Evolutionary conservation across 2,329 filamentous ascomycete genomes (phyloP).

Genomic region (Alternaria dauci): DNA sequence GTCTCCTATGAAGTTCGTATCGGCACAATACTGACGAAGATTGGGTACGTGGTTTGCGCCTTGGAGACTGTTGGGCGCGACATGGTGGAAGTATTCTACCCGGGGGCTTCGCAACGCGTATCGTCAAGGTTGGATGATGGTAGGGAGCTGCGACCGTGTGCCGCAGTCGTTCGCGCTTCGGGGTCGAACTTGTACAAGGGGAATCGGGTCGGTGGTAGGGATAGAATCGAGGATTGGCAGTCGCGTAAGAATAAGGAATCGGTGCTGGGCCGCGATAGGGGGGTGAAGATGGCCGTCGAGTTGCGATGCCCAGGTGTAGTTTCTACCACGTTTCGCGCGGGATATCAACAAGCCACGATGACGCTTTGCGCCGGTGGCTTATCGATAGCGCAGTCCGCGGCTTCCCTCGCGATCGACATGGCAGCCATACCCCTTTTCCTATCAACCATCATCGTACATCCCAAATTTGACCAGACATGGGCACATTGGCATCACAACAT

Average conservation of each 20-base stretch:
- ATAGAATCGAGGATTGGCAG: neutral
- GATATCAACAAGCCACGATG: conserved; percentile 14
- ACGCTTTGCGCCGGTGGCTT: conserved; percentile 13
- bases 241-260: conserved; percentile 7
- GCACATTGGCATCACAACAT: neutral
- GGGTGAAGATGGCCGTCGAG: conserved; percentile 6
- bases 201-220: neutral
- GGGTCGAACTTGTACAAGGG: neutral
- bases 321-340: conserved; percentile 31
- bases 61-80: conserved; percentile 45
- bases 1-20: neutral
- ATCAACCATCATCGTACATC: neutral
- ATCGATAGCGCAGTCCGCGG: conserved; percentile 20
- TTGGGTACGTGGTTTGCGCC: conserved; percentile 30
- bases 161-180: conserved; percentile 6
- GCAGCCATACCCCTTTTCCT: neutral
- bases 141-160: neutral
- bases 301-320: conserved; percentile 3
- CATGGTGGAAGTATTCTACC: conserved; percentile 24
- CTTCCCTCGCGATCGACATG: neutral
- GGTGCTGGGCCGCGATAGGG: neutral
- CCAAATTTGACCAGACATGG: neutral
- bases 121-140: neutral
- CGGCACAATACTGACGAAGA: neutral
- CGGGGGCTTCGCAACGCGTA: neutral